These are phyloP conservation scores for Suillus decipiens DNA, from an alignment of 768 basidiomycete species.

Conservation along the genomic window DNA sequence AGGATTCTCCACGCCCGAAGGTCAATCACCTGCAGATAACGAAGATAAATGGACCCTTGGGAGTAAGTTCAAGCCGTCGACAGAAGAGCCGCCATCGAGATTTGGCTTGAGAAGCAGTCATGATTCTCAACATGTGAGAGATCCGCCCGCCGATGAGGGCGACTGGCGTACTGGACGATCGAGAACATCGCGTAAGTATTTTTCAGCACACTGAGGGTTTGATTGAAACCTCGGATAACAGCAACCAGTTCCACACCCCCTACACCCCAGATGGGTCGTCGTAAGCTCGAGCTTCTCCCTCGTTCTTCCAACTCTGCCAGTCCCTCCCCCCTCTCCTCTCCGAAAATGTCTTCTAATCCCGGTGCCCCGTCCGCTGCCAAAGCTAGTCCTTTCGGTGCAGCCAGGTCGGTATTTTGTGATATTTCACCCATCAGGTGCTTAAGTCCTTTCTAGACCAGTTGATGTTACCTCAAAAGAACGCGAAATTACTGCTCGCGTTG, in stretches of 20 bases:
- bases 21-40: constrained; percentile 59
- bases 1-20: constrained; percentile 50
- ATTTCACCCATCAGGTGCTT: constrained; percentile 8
- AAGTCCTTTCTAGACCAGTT: constrained; percentile 62
- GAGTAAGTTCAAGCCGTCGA: constrained; percentile 65
- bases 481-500: constrained; percentile 69
- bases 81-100: constrained; percentile 41
- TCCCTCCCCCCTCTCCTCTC: constrained; percentile 78
- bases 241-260: constrained; percentile 76
- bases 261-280: constrained; percentile 76
- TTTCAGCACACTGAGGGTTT: constrained; percentile 13
- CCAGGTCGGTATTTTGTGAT: constrained; percentile 53
- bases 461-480: constrained; percentile 79
- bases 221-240: constrained; percentile 30
- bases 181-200: constrained; percentile 60
- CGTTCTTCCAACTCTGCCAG: constrained; percentile 69
- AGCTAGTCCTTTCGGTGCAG: constrained; percentile 85
- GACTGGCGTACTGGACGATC: constrained; percentile 71
- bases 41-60: constrained; percentile 83
- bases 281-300: constrained; percentile 85
- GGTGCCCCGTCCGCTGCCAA: constrained; percentile 41
- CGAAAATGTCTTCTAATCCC: constrained; percentile 59
- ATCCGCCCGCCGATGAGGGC: constrained; percentile 51
- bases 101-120: constrained; percentile 51
- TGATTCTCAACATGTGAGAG: constrained; percentile 57